Evolutionary conservation across 345 rosid genomes (phyloP).

Genomic region (Tarenaya hassleriana): DNA sequence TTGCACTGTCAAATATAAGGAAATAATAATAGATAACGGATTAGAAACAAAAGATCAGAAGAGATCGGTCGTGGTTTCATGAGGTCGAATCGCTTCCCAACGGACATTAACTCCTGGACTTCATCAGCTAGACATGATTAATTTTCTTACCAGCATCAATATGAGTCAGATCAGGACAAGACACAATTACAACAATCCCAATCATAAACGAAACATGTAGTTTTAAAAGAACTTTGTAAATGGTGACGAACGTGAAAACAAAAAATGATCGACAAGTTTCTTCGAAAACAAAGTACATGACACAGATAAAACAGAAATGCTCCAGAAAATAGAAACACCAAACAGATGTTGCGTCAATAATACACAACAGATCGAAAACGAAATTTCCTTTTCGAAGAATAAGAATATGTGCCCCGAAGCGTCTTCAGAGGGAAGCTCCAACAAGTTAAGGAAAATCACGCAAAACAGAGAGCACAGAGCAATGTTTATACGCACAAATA

Average conservation of each 20-base stretch:
- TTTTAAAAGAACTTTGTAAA: constrained; percentile 5
- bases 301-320: not conserved
- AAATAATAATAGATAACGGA: not conserved
- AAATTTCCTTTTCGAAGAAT: not conserved
- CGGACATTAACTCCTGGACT: not conserved
- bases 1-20: constrained; percentile 6
- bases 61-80: not conserved
- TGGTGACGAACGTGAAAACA: not conserved
- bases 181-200: not conserved
- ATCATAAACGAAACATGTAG: not conserved
- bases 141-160: not conserved
- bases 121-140: not conserved
- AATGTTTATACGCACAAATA: too few species aligned
- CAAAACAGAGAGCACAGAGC: not conserved
- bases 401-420: constrained; percentile 6
- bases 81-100: not conserved
- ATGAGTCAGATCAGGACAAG: constrained; percentile 9
- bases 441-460: constrained; percentile 2
- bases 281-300: too few species aligned
- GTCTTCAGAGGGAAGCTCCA: constrained; percentile 13
- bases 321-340: constrained; percentile 5
- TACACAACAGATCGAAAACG: constrained; percentile 9
- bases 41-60: constrained; percentile 20
- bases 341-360: constrained; percentile 19
- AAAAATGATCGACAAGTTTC: too few species aligned